Evolutionary conservation across 164 flowering plant genomes (phyloP).

Genomic region (Paratinospora sagittata): DNA sequence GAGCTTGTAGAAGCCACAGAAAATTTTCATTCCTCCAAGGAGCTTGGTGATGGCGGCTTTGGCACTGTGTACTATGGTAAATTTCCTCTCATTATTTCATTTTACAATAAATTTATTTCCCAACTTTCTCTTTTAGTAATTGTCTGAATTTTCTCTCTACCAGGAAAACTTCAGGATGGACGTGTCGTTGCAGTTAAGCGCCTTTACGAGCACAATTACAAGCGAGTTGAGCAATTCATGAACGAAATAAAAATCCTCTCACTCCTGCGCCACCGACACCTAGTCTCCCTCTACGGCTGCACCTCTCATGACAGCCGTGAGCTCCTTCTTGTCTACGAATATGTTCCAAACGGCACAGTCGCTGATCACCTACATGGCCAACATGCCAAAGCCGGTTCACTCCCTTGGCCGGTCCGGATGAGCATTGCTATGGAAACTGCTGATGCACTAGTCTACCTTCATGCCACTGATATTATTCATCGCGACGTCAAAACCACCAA

Average conservation of each 20-base stretch:
- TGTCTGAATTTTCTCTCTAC: conserved; percentile 2
- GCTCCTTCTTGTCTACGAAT: conserved; percentile 72
- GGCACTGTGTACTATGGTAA: conserved; percentile 69
- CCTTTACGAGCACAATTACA: conserved; percentile 53
- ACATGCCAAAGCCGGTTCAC: conserved; percentile 26
- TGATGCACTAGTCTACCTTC: conserved; percentile 58
- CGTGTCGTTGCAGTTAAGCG: conserved; percentile 72
- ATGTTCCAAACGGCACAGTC: conserved; percentile 59
- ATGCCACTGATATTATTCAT: conserved; percentile 57
- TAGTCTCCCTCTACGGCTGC: conserved; percentile 72
- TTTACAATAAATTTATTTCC: background rate
- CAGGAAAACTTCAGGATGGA: conserved; percentile 58
- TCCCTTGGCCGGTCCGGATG: conserved; percentile 50
- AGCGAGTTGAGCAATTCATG: conserved; percentile 53
- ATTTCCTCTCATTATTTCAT: background rate
- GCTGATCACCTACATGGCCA: conserved; percentile 69
- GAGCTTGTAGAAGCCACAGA: conserved; percentile 29
- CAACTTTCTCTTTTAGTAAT: background rate
- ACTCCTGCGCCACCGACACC: conserved; percentile 46
- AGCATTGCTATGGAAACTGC: conserved; percentile 70
- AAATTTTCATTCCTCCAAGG: conserved; percentile 21
- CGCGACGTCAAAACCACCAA: conserved; percentile 76
- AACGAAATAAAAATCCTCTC: conserved; percentile 59
- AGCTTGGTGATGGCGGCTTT: conserved; percentile 80
- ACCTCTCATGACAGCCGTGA: conserved; percentile 65